phyloP scores from a whole-genome alignment of 2,329 filamentous ascomycete genomes.

The Aspergillus sp. region DNA sequence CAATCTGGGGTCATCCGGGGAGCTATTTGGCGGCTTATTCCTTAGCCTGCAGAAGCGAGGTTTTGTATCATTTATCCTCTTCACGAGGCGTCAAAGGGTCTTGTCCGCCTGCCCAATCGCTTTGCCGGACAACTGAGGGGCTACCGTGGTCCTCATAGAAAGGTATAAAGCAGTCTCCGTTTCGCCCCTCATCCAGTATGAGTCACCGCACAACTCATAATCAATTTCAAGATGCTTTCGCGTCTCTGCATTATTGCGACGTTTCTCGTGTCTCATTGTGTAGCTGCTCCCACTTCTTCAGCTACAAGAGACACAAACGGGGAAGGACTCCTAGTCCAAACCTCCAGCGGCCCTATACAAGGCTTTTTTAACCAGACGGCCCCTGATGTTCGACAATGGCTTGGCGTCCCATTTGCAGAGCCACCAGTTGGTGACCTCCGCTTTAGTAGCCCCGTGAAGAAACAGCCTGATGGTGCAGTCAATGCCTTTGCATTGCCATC shows the following conservation, averaged over 20 bases:
- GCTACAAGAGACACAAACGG: not conserved
- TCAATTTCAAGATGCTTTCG: not conserved
- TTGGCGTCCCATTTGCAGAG: constrained; percentile 50
- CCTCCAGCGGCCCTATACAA: constrained; percentile 19
- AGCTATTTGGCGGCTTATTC: not conserved
- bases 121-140: not conserved
- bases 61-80: not conserved
- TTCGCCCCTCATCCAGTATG: not conserved
- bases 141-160: not conserved
- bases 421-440: constrained; percentile 47
- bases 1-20: not conserved
- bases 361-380: constrained; percentile 22
- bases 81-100: not conserved
- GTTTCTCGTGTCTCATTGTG: not conserved
- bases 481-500: constrained; percentile 16
- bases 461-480: constrained; percentile 21
- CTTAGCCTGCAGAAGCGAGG: not conserved
- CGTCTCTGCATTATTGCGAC: not conserved
- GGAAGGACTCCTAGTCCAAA: constrained; percentile 11
- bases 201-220: not conserved
- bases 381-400: constrained; percentile 33
- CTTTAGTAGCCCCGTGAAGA: constrained; percentile 39
- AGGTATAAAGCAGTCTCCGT: not conserved
- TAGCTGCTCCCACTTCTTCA: not conserved
- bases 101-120: not conserved